phyloP scores from a whole-genome alignment of 495 filamentous ascomycete genomes.

The Penicillium mononematosum region DNA sequence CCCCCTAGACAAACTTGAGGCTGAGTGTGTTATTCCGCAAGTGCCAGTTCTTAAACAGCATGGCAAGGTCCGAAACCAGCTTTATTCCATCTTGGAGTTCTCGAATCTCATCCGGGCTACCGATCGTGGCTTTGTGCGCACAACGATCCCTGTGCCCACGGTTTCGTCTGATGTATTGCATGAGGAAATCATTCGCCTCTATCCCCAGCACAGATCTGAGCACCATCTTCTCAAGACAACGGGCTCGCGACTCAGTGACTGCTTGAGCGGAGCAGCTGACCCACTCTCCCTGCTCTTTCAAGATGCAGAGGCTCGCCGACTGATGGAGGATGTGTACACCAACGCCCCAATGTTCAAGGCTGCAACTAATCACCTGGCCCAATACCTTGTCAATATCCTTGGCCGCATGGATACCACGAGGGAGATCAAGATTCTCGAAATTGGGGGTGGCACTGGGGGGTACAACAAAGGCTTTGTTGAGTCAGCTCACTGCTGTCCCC shows the following conservation, averaged over 20 bases:
- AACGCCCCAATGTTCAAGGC: constrained; percentile 9
- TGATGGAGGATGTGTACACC: constrained; percentile 10
- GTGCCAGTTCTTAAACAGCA: neutral
- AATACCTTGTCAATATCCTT: neutral
- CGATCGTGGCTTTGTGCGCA: constrained; percentile 1
- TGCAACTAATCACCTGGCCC: neutral
- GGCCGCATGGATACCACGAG: neutral
- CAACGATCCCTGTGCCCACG: neutral
- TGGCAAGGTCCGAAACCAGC: neutral
- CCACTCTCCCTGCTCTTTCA: constrained; percentile 3
- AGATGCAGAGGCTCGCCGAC: neutral
- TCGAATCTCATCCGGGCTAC: neutral
- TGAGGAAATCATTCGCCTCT: constrained; percentile 3
- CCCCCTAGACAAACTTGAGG: constrained; percentile 13
- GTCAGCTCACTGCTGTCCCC: constrained; percentile 15
- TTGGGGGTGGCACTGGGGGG: constrained; percentile 44
- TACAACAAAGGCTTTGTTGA: constrained; percentile 35
- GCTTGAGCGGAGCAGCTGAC: constrained; percentile 8
- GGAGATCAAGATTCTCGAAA: constrained; percentile 32
- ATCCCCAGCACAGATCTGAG: constrained; percentile 26
- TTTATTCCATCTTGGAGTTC: constrained; percentile 2
- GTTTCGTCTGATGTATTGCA: neutral
- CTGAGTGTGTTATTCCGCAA: neutral
- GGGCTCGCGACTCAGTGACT: constrained; percentile 20
- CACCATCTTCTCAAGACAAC: constrained; percentile 22